These are phyloP conservation scores for Perilla frutescens DNA, from an alignment of 257 asterid genomes.

Conservation along the genomic window DNA sequence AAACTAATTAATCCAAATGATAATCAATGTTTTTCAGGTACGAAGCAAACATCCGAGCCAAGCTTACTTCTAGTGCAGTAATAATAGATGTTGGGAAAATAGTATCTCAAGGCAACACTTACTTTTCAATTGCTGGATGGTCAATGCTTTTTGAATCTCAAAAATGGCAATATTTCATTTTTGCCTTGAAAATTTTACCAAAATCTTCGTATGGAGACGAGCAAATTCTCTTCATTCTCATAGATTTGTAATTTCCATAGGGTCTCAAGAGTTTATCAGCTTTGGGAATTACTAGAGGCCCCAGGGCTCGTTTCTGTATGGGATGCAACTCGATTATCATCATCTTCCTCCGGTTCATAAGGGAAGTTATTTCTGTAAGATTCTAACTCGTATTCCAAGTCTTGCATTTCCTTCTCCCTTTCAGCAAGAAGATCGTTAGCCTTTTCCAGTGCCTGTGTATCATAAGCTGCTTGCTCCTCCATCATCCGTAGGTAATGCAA, in stretches of 20 bases:
- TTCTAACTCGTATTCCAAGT: conserved; percentile 76
- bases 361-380: conserved; percentile 45
- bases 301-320: conserved; percentile 27
- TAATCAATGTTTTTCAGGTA: background rate
- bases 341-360: conserved; percentile 43
- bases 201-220: too few species aligned
- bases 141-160: background rate
- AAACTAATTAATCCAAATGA: background rate
- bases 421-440: conserved; percentile 83
- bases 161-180: too few species aligned
- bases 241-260: conserved; percentile 32
- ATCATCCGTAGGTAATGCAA: conserved; percentile 89
- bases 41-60: background rate
- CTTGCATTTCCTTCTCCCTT: conserved; percentile 85
- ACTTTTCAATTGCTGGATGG: conserved; percentile 23
- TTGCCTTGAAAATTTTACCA: too few species aligned
- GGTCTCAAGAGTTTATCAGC: conserved; percentile 27
- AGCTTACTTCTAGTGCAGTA: background rate
- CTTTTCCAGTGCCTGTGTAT: conserved; percentile 78
- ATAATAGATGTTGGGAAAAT: background rate
- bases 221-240: background rate
- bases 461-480: conserved; percentile 97
- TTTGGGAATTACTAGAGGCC: conserved; percentile 34
- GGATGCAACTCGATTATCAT: conserved; percentile 26
- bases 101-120: conserved; percentile 10